Evolutionary conservation across 495 filamentous ascomycete genomes (phyloP).

Genomic region (Trichoderma gamsii): DNA sequence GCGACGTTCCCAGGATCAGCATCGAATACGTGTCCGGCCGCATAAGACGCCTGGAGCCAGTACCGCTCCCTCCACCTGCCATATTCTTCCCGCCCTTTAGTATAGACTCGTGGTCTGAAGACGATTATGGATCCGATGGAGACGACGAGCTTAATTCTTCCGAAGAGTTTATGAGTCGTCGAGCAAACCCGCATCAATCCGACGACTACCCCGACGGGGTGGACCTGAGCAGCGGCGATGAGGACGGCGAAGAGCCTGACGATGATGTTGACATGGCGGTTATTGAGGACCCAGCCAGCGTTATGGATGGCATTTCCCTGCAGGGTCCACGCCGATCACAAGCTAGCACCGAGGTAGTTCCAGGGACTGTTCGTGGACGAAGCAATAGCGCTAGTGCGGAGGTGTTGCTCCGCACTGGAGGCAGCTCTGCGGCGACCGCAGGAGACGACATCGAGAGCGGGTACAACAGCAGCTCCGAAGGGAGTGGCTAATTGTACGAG

Average conservation of each 20-base stretch:
- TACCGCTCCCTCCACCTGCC: conserved; percentile 38
- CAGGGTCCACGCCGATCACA: background rate
- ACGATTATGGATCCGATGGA: conserved; percentile 29
- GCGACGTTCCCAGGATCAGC: conserved; percentile 20
- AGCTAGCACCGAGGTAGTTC: conserved; percentile 8
- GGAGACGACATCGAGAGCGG: conserved; percentile 38
- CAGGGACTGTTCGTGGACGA: conserved; percentile 16
- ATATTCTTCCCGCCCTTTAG: conserved; percentile 36
- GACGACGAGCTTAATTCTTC: conserved; percentile 20
- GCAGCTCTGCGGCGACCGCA: conserved; percentile 39
- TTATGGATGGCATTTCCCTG: conserved; percentile 19
- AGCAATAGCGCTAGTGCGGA: background rate
- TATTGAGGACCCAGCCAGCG: background rate
- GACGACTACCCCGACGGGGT: conserved; percentile 20
- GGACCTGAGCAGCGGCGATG: conserved; percentile 20
- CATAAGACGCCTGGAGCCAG: conserved; percentile 32
- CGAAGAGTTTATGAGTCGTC: conserved; percentile 25
- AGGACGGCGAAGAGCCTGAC: conserved; percentile 25
- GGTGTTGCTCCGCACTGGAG: conserved; percentile 25
- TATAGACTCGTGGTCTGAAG: conserved; percentile 25
- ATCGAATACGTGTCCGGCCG: conserved; percentile 33
- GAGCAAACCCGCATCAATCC: conserved; percentile 28
- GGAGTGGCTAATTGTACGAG: background rate
- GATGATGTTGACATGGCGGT: conserved; percentile 13
- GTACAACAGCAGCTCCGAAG: conserved; percentile 25